Percentiles rank a stretch among this genome's conserved stretches.
phyloP scores from a whole-genome alignment of 1,284 basidiomycete genomes.

The Gomphus sp. region DNA sequence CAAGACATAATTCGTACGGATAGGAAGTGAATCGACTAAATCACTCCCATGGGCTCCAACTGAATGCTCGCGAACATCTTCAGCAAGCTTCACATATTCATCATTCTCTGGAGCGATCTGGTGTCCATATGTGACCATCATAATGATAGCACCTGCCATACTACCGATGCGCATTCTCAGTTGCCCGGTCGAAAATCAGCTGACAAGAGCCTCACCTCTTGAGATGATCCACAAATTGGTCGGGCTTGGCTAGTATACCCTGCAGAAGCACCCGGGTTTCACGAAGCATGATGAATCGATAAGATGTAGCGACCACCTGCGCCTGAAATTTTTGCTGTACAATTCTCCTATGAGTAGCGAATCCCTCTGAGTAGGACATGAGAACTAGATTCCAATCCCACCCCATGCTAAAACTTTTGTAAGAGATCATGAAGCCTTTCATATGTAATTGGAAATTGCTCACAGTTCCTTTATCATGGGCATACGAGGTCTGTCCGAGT shows the following conservation, averaged over 20 bases:
- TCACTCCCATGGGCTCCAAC: conserved; percentile 16
- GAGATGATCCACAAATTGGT: not conserved
- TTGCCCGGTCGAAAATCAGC: not conserved
- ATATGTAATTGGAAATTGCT: too few species aligned
- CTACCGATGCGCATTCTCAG: not conserved
- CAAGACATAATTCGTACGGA: conserved; percentile 13
- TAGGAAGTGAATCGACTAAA: conserved; percentile 25
- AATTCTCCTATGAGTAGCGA: not conserved
- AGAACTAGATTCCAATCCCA: not conserved
- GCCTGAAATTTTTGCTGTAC: not conserved
- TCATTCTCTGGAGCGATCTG: not conserved
- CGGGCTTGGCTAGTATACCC: not conserved
- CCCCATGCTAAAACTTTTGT: not conserved
- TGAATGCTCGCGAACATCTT: not conserved
- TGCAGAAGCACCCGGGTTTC: not conserved
- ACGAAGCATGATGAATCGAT: not conserved
- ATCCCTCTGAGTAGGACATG: not conserved
- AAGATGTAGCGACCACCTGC: not conserved
- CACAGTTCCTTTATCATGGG: not conserved
- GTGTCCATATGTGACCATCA: not conserved
- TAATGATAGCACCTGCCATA: not conserved
- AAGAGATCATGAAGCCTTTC: too few species aligned
- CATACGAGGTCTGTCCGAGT: conserved; percentile 12
- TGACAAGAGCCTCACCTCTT: not conserved
- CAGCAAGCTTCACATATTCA: not conserved